Evolutionary conservation across 352 stramenopile genomes (phyloP).

Genomic region (Peronosclerospora sorghi): DNA sequence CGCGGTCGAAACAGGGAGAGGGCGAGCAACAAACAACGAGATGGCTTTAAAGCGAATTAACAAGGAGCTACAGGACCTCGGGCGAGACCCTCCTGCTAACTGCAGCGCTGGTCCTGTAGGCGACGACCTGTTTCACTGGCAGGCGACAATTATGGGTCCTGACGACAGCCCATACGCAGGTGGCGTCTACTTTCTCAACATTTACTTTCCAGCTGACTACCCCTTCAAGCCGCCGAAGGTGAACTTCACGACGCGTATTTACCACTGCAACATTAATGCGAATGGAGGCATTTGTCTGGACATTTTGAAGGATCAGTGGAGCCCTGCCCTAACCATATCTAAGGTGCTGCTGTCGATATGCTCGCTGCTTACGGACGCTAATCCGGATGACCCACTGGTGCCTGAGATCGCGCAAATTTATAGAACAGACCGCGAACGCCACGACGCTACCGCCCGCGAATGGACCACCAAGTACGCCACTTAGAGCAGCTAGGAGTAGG

Average conservation of each 20-base stretch:
- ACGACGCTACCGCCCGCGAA: slow-evolving; percentile 93
- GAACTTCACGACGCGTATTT: slow-evolving; percentile 99
- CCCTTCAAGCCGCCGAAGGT: slow-evolving; percentile 98
- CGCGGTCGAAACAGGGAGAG: neutral
- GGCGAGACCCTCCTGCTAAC: slow-evolving; percentile 95
- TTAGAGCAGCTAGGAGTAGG: slow-evolving; percentile 71
- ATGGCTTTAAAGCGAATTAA: slow-evolving; percentile 94
- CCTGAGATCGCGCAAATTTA: slow-evolving; percentile 90
- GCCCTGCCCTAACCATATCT: slow-evolving; percentile 96
- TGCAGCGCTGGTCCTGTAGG: slow-evolving; percentile 96
- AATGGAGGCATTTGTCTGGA: slow-evolving; percentile 99
- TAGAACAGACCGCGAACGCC: slow-evolving; percentile 87
- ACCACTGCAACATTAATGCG: slow-evolving; percentile 99
- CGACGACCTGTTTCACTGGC: slow-evolving; percentile 98
- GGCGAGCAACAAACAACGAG: slow-evolving; percentile 8
- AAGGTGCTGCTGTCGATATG: slow-evolving; percentile 99
- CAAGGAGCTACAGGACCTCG: slow-evolving; percentile 92
- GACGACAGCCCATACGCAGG: slow-evolving; percentile 97
- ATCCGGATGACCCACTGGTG: slow-evolving; percentile 97
- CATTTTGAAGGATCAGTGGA: slow-evolving; percentile 99
- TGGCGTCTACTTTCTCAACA: slow-evolving; percentile 98
- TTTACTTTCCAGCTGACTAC: slow-evolving; percentile 99
- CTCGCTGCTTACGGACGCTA: slow-evolving; percentile 98
- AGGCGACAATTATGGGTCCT: slow-evolving; percentile 96
- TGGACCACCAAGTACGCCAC: slow-evolving; percentile 98